phyloP scores from a whole-genome alignment of 1,139 yeast genomes.

The Candida sp. region DNA sequence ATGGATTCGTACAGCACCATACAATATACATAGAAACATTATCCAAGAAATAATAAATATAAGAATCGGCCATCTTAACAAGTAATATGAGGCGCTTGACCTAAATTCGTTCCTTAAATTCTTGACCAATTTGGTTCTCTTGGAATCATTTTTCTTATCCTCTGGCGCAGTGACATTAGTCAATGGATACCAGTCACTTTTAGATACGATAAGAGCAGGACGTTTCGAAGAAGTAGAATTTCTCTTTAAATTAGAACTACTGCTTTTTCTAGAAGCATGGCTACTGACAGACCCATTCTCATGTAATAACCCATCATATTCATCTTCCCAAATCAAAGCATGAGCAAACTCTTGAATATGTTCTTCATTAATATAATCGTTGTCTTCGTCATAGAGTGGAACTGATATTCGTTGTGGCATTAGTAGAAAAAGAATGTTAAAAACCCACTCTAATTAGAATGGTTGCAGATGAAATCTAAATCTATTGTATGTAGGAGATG shows the following conservation, averaged over 20 bases:
- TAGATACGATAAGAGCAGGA: slow-evolving; percentile 47
- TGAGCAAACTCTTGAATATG: slow-evolving; percentile 40
- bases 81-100: slow-evolving; percentile 45
- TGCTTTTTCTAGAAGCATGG: slow-evolving; percentile 2
- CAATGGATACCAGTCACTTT: slow-evolving; percentile 70
- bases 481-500: not conserved
- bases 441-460: not conserved
- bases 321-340: slow-evolving; percentile 39
- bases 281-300: slow-evolving; percentile 5
- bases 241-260: slow-evolving; percentile 2
- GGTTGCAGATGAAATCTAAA: not conserved
- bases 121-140: not conserved
- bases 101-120: slow-evolving; percentile 41
- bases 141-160: not conserved
- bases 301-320: slow-evolving; percentile 15
- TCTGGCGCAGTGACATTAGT: slow-evolving; percentile 14
- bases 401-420: slow-evolving; percentile 7
- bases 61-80: slow-evolving; percentile 67
- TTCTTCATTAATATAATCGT: slow-evolving; percentile 31
- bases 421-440: not conserved
- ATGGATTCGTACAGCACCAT: slow-evolving; percentile 53
- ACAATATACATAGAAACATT: slow-evolving; percentile 42
- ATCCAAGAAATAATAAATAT: slow-evolving; percentile 54
- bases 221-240: slow-evolving; percentile 4
- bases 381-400: slow-evolving; percentile 25